phyloP scores from a whole-genome alignment of 2,329 filamentous ascomycete genomes.

The Tolypocladium cylindrosporum region DNA sequence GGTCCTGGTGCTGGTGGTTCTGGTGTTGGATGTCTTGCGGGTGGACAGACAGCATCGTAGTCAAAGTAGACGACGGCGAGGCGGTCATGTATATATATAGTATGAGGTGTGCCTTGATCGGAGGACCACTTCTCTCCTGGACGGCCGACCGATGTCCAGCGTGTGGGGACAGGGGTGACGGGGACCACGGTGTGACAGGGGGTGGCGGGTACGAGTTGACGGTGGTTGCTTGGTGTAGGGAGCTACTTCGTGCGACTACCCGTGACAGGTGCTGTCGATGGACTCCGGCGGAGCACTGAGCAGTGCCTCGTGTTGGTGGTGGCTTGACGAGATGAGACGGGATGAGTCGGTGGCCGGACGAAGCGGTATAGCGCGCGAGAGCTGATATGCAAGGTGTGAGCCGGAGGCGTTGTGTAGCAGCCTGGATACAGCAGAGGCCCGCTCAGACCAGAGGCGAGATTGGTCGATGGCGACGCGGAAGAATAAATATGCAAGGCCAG shows the following conservation, averaged over 20 bases:
- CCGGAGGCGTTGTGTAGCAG: neutral
- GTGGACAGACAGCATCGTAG: slow-evolving; percentile 12
- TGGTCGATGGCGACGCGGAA: neutral
- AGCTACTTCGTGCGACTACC: neutral
- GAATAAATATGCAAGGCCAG: neutral
- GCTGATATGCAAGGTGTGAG: neutral
- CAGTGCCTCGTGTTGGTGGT: neutral
- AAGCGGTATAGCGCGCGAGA: neutral
- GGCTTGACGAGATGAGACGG: neutral
- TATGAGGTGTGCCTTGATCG: neutral
- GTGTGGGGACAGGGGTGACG: neutral
- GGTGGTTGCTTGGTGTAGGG: neutral
- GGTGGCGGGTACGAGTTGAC: neutral
- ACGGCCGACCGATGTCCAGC: neutral
- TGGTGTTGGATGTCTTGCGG: slow-evolving; percentile 7
- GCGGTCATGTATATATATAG: slow-evolving; percentile 10
- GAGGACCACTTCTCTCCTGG: neutral
- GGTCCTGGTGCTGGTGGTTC: neutral
- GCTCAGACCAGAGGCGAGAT: neutral
- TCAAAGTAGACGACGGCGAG: neutral
- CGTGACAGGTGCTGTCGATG: neutral
- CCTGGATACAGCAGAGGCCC: neutral
- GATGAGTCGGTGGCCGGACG: neutral
- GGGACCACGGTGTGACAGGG: neutral
- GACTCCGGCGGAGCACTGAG: neutral